Base-by-base conservation (phyloP, 2,329 filamentous ascomycete species). In the Verticillium nubilum region DNA sequence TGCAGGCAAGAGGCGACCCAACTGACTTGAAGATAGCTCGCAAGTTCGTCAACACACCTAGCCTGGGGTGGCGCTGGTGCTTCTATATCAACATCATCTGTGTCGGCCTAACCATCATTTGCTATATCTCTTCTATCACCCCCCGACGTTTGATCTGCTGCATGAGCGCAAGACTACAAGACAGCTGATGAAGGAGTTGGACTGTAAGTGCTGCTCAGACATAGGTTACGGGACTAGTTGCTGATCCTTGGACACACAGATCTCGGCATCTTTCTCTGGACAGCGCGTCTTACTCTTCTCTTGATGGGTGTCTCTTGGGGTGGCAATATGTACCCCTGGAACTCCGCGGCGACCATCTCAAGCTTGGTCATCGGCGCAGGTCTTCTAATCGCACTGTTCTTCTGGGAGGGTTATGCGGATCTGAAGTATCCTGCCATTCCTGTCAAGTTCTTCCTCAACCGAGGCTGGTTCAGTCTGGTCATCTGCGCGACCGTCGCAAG, bases 241-340 rank as follows among this genome's bases (percentile, higher is more conserved):
- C 28, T 63, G 4, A 63, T 28, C 2, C n/a, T 19, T 2, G 60
- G 77, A 5, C 6, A 17, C 15, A 9, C 25, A 47, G 42, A 47
- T 65, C 55, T 77, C 35, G 78, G 78, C 3, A 74, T 78, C 37
- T 72, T 78, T 63, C 69, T 81, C 42, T 80, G 75, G 70, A 76
- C 74, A 9, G 72, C 72, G 5, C 77, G 78, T 4, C 73, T 79
- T 2, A 75, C 74, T 5, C 67, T 80, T 0, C 74, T 80, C 58
- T 68, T 81, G 9, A 75, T 81, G 62, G 78, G 78, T 5, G 69
- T 81, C 58, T 77, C 75, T 26, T 80, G 76, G 68, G 77, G 76
- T 23, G 76, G 76, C 19, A 67, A 64, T 55, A 69, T 75, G 50
- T 77, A 77, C 62, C 70, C 75, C 2, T 79, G 76, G 76, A 73